Evolutionary conservation across 768 basidiomycete genomes (phyloP).

Genomic region (Auricularia cornea): DNA sequence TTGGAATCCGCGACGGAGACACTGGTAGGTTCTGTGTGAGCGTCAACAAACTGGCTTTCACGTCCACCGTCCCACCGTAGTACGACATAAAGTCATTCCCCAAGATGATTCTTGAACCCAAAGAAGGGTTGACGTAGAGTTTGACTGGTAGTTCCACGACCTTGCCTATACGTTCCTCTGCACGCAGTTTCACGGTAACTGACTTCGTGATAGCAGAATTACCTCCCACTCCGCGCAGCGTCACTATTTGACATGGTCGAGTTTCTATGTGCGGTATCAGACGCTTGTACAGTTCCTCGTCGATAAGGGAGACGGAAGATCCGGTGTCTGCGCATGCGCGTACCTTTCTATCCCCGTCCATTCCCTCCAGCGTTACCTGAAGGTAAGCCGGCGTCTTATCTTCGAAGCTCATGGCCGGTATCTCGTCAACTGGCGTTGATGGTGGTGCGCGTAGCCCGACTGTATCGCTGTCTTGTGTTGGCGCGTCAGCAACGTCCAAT

Average conservation of each 20-base stretch:
- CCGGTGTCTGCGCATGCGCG: neutral
- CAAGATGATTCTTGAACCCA: neutral
- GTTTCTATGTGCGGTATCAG: neutral
- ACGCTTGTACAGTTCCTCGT: neutral
- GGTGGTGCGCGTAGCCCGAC: too few species aligned
- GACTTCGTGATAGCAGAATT: neutral
- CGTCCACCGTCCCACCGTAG: neutral
- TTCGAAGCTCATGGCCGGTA: neutral
- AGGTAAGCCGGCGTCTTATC: neutral
- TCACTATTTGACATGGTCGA: neutral
- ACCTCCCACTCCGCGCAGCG: neutral
- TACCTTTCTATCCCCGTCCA: neutral
- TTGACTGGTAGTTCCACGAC: neutral
- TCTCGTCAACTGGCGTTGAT: neutral
- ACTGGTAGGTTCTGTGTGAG: neutral
- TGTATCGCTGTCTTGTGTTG: too few species aligned
- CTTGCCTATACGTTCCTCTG: neutral
- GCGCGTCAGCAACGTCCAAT: too few species aligned
- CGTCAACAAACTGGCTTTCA: neutral
- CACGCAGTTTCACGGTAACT: neutral
- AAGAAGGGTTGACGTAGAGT: neutral
- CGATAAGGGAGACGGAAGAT: neutral
- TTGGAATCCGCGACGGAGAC: neutral
- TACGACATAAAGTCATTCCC: neutral
- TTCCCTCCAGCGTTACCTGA: neutral